Conservation (phyloP, 2,329 filamentous ascomycete genomes). For the Tricladium varicosporioides region DNA sequence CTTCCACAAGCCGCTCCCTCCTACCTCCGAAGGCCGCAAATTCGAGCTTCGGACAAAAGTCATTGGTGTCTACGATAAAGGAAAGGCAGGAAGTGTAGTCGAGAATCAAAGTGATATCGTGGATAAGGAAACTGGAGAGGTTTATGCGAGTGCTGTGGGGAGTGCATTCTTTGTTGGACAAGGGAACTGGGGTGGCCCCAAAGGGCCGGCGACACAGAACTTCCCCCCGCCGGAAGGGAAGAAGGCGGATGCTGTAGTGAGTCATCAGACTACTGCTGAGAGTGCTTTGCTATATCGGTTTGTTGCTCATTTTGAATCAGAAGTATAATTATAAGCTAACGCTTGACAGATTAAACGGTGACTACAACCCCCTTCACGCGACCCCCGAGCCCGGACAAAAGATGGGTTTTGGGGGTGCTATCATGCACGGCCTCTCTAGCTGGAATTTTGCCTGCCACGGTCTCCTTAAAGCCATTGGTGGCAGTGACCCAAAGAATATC, state of each 20-base stretch:
- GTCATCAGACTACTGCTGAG: slow-evolving; percentile 68
- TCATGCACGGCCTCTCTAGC: slow-evolving; percentile 85
- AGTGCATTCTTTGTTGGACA: slow-evolving; percentile 68
- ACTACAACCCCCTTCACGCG: slow-evolving; percentile 92
- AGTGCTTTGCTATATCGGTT: slow-evolving; percentile 72
- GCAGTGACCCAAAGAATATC: slow-evolving; percentile 75
- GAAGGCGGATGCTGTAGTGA: slow-evolving; percentile 67
- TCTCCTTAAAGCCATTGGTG: slow-evolving; percentile 70
- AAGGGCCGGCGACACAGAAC: slow-evolving; percentile 76
- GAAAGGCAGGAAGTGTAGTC: slow-evolving; percentile 65
- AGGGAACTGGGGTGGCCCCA: slow-evolving; percentile 82
- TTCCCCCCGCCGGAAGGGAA: slow-evolving; percentile 74
- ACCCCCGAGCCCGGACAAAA: slow-evolving; percentile 79
- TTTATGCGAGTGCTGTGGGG: slow-evolving; percentile 58
- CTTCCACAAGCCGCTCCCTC: slow-evolving; percentile 62
- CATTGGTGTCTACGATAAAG: slow-evolving; percentile 71
- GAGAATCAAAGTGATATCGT: slow-evolving; percentile 66
- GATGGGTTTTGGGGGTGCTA: slow-evolving; percentile 88
- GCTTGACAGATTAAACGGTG: slow-evolving; percentile 76
- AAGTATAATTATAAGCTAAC: slow-evolving; percentile 13
- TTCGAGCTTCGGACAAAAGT: slow-evolving; percentile 66
- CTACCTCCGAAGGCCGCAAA: slow-evolving; percentile 56
- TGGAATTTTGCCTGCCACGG: slow-evolving; percentile 80
- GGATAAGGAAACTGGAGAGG: slow-evolving; percentile 57
- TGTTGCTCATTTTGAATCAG: slow-evolving; percentile 12